Percentiles rank a stretch among this genome's conserved stretches.
Conservation (phyloP, 2,329 filamentous ascomycete species). For the Penicillium sclerotigenum region DNA sequence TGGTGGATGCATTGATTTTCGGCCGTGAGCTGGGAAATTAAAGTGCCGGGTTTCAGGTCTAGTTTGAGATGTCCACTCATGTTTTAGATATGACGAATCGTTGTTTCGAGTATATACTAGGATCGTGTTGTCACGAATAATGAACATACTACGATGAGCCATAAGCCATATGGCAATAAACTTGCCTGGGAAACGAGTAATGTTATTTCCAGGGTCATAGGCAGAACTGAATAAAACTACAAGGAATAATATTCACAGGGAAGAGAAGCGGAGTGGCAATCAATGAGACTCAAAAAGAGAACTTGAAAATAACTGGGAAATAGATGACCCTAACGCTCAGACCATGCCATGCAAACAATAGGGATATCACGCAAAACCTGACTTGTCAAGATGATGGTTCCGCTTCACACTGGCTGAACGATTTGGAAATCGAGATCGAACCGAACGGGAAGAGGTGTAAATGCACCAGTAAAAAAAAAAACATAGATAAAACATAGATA, state of each 20-base stretch:
- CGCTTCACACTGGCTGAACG: not conserved
- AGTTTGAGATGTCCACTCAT: not conserved
- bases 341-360: slow-evolving; percentile 25
- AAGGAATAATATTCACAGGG: slow-evolving; percentile 18
- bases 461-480: slow-evolving; percentile 13
- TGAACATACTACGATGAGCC: not conserved
- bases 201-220: slow-evolving; percentile 1
- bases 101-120: slow-evolving; percentile 1
- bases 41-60: not conserved
- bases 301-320: slow-evolving; percentile 6
- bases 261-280: slow-evolving; percentile 11
- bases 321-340: slow-evolving; percentile 19
- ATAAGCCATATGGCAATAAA: not conserved
- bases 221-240: slow-evolving; percentile 17
- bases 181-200: not conserved
- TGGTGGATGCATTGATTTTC: slow-evolving; percentile 42
- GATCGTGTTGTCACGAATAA: not conserved
- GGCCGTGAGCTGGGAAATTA: slow-evolving; percentile 32
- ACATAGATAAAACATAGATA: slow-evolving; percentile 7
- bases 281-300: slow-evolving; percentile 4
- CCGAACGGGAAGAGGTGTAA: not conserved
- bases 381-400: slow-evolving; percentile 18
- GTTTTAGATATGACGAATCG: not conserved
- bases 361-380: slow-evolving; percentile 29
- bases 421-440: not conserved